Evolutionary conservation across 2,329 filamentous ascomycete species (phyloP).

Genomic region (Colletotrichum euphorbiae): DNA sequence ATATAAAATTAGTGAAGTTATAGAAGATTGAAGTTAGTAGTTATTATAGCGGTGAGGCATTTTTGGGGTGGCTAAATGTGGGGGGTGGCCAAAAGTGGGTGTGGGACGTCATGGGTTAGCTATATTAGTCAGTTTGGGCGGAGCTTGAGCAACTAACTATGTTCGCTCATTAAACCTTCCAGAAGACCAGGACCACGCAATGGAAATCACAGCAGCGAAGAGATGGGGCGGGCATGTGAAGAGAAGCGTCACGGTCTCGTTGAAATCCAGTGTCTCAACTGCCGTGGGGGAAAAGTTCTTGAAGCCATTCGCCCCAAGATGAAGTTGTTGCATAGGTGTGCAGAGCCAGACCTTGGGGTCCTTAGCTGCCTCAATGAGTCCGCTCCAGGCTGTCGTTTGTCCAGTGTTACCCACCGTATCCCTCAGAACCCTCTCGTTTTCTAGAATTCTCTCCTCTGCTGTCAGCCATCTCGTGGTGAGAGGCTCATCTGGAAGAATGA

Average conservation of each 20-base stretch:
- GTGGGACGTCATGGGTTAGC: no score
- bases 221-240: constrained; percentile 58
- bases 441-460: constrained; percentile 53
- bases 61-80: no score
- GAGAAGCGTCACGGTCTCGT: constrained; percentile 55
- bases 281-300: constrained; percentile 47
- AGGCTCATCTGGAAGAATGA: constrained; percentile 46
- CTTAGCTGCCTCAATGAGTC: constrained; percentile 54
- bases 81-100: no score
- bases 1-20: no score
- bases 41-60: no score
- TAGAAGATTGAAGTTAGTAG: no score
- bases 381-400: constrained; percentile 48
- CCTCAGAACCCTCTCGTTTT: constrained; percentile 51
- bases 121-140: not conserved
- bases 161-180: constrained; percentile 34
- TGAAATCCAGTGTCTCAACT: constrained; percentile 52
- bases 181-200: constrained; percentile 48
- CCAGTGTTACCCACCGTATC: constrained; percentile 46
- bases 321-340: constrained; percentile 60
- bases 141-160: not conserved
- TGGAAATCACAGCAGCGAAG: constrained; percentile 52
- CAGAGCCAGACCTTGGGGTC: constrained; percentile 60
- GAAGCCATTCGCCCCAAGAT: constrained; percentile 47
- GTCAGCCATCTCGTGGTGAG: constrained; percentile 52